Evolutionary conservation across 23 red algal genomes (phyloP).

Genomic region (Cyanidiococcus yangmingshanensis): DNA sequence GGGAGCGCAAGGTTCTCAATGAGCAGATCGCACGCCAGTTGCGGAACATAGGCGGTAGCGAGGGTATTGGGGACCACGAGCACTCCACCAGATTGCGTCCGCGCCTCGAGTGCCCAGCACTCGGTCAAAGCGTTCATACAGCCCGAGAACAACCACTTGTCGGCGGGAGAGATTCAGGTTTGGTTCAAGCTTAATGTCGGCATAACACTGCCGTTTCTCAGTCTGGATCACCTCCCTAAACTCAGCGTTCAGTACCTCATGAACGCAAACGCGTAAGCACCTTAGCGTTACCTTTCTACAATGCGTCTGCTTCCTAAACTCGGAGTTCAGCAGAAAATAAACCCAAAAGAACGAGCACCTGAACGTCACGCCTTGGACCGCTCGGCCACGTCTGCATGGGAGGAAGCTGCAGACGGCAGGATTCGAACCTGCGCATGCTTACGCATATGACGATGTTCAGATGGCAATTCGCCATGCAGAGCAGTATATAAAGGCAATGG

Average conservation of each 20-base stretch:
- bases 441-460: constrained; percentile 20
- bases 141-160: too few species aligned
- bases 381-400: constrained; percentile 7
- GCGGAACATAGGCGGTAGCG: not conserved
- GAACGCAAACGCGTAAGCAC: too few species aligned
- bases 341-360: not conserved
- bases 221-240: too few species aligned
- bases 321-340: not conserved
- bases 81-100: not conserved
- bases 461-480: not conserved
- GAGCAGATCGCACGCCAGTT: not conserved
- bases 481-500: not conserved
- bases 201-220: too few species aligned
- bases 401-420: constrained; percentile 2
- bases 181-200: too few species aligned
- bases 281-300: too few species aligned
- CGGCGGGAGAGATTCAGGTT: too few species aligned
- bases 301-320: too few species aligned
- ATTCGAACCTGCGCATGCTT: constrained; percentile 15
- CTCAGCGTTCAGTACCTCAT: too few species aligned
- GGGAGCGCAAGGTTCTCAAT: not conserved
- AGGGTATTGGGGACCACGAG: not conserved
- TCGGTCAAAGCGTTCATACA: too few species aligned
- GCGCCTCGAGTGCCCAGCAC: too few species aligned
- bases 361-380: constrained; percentile 24